Evolutionary conservation across 495 filamentous ascomycete genomes (phyloP).

Genomic region (Penicillium atrosanguineum): DNA sequence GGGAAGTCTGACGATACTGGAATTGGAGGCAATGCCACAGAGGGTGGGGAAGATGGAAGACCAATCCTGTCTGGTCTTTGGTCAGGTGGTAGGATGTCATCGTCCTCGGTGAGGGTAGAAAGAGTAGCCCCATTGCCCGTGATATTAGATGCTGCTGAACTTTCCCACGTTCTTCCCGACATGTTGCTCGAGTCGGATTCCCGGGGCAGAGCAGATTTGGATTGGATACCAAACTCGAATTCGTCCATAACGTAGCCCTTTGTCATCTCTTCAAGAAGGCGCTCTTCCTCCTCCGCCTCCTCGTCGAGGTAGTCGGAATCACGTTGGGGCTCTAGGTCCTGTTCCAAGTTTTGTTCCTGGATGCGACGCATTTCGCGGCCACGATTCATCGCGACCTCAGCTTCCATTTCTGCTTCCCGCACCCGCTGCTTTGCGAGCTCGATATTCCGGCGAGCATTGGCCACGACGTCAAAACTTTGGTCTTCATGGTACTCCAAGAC

Average conservation of each 20-base stretch:
- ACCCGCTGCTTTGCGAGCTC: slow-evolving; percentile 77
- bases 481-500: slow-evolving; percentile 44
- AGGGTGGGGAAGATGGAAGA: slow-evolving; percentile 28
- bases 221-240: slow-evolving; percentile 73
- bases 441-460: slow-evolving; percentile 64
- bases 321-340: slow-evolving; percentile 27
- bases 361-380: slow-evolving; percentile 40
- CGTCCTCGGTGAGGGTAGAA: slow-evolving; percentile 73
- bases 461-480: slow-evolving; percentile 45
- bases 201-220: slow-evolving; percentile 75
- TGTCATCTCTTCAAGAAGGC: slow-evolving; percentile 90
- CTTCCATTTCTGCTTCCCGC: slow-evolving; percentile 74
- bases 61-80: slow-evolving; percentile 26
- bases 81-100: slow-evolving; percentile 31
- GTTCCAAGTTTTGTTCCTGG: slow-evolving; percentile 31
- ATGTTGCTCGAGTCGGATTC: slow-evolving; percentile 86
- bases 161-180: slow-evolving; percentile 84
- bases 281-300: slow-evolving; percentile 88
- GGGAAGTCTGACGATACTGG: slow-evolving; percentile 26
- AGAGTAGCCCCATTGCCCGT: slow-evolving; percentile 69
- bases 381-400: slow-evolving; percentile 57
- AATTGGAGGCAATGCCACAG: slow-evolving; percentile 28
- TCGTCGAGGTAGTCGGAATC: slow-evolving; percentile 58
- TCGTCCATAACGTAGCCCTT: slow-evolving; percentile 83
- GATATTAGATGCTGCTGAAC: slow-evolving; percentile 75